phyloP scores from a whole-genome alignment of 768 basidiomycete species.

The Lactarius indigo region DNA sequence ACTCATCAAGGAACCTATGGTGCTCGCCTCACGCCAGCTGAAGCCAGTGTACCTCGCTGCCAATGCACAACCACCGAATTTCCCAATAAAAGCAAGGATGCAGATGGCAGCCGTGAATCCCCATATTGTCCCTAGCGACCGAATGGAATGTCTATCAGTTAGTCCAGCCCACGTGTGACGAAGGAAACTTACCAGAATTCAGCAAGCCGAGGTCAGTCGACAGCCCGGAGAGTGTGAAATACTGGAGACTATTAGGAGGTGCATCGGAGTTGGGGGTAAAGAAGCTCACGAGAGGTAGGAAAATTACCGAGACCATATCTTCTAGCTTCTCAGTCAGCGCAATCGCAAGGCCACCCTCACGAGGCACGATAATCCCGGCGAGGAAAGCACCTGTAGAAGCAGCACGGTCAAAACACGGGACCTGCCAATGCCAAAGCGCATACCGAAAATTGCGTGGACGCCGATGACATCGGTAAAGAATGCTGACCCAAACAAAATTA shows the following conservation, averaged over 20 bases:
- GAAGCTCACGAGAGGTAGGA: conserved; percentile 70
- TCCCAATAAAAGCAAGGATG: conserved; percentile 74
- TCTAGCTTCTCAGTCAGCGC: conserved; percentile 94
- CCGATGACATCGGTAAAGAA: conserved; percentile 95
- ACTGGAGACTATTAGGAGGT: conserved; percentile 41
- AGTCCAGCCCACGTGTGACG: background rate
- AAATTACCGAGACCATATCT: conserved; percentile 88
- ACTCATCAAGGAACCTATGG: conserved; percentile 91
- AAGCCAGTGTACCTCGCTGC: conserved; percentile 70
- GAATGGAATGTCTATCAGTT: background rate
- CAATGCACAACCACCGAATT: conserved; percentile 81
- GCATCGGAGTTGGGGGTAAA: background rate
- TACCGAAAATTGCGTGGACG: conserved; percentile 87
- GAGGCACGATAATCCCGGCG: conserved; percentile 76
- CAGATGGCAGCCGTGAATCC: conserved; percentile 82
- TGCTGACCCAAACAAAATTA: conserved; percentile 79
- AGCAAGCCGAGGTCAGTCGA: conserved; percentile 85
- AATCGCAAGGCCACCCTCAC: conserved; percentile 83
- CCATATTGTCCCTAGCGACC: conserved; percentile 68
- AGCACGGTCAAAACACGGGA: background rate
- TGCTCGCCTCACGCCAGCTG: conserved; percentile 71
- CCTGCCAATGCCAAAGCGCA: conserved; percentile 11
- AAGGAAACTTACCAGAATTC: conserved; percentile 51
- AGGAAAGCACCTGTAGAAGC: conserved; percentile 67
- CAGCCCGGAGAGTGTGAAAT: conserved; percentile 90